Evolutionary conservation across 1,139 yeast genomes (phyloP), one percentile per base, ranked within the genome.

Genomic region (Yamadazyma membranifaciens): DNA sequence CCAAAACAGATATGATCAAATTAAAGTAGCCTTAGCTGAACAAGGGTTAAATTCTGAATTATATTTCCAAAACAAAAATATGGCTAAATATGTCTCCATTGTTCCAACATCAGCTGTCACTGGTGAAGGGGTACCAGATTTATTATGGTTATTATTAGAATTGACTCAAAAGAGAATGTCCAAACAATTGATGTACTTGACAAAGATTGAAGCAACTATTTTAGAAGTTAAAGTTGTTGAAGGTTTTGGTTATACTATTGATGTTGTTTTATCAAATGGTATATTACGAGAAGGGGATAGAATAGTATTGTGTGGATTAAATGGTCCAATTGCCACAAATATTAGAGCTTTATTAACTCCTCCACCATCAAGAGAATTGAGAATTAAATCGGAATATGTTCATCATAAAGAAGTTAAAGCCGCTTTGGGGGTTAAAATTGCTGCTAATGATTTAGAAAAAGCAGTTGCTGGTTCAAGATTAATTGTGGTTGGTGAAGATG

Each of bases 61-160:
- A 51, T 94, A 94, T 69, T 92, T 75, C 83, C 88, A 92, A 66
- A 94, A 94, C 77, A 87, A 86, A 67, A 92, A 91, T 69, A 73
- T 92, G 78, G 71, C 97, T 45, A 87, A 87, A 64, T 87, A 84
- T 58, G 98, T 94, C 45, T 89, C 98, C 30, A 84, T 94, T 56
- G 96, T 94, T 41, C 98, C 99, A 54, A 92, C 98, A 11, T 91
- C 98, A 46, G 98, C 99, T 44, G 95, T 91, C 37, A 91, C 98
- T 24, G 99, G 98, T 65, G 99, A 94, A 69, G 99, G 99, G 84
- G 94, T 94, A 54, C 98, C 99, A 36, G 99, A 94, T 80, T 78
- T 94, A 69, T 81, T 94, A 60, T 91, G 96, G 92, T 79, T 94
- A 64, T 76, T 94, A 60, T 78, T 94, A 55, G 98, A 92, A 65